A percentile compares a stretch with the other conserved stretches of the same genome.
These are phyloP conservation scores for Zychaea mexicana DNA, from an alignment of 371 early-diverging fungal species.

Conservation along the genomic window DNA sequence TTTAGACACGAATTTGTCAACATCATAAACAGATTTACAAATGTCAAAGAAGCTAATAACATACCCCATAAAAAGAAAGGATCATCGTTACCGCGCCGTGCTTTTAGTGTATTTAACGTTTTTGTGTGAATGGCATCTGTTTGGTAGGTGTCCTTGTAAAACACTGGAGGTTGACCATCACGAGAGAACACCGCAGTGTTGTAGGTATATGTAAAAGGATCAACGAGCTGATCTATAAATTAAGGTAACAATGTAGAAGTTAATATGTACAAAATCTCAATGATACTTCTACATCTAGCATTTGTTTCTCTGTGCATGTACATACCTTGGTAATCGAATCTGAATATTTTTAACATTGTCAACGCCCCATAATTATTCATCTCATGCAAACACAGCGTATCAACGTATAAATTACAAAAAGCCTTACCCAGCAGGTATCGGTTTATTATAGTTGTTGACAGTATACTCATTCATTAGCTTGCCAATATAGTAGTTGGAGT, in stretches of 20 bases:
- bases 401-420: too few relatives aligned
- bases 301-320: background rate
- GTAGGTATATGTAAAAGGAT: slow-evolving; percentile 64
- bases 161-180: slow-evolving; percentile 56
- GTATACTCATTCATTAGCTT: slow-evolving; percentile 66
- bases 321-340: slow-evolving; percentile 20
- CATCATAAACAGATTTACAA: background rate
- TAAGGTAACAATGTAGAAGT: background rate
- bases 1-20: background rate
- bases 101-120: slow-evolving; percentile 48
- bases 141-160: slow-evolving; percentile 55
- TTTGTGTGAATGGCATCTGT: slow-evolving; percentile 67
- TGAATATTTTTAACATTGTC: slow-evolving; percentile 23
- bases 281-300: background rate
- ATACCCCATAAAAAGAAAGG: slow-evolving; percentile 63
- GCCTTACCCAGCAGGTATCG: slow-evolving; percentile 39
- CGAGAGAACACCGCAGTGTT: slow-evolving; percentile 59
- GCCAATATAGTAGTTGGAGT: slow-evolving; percentile 66
- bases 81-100: slow-evolving; percentile 38
- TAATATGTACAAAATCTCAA: background rate
- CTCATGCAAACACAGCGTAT: background rate
- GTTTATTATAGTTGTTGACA: slow-evolving; percentile 40
- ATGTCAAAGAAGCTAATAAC: background rate
- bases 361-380: slow-evolving; percentile 3
- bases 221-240: slow-evolving; percentile 55